phyloP scores from a whole-genome alignment of 2,329 filamentous ascomycete species.

The Lizonia empirigonia region DNA sequence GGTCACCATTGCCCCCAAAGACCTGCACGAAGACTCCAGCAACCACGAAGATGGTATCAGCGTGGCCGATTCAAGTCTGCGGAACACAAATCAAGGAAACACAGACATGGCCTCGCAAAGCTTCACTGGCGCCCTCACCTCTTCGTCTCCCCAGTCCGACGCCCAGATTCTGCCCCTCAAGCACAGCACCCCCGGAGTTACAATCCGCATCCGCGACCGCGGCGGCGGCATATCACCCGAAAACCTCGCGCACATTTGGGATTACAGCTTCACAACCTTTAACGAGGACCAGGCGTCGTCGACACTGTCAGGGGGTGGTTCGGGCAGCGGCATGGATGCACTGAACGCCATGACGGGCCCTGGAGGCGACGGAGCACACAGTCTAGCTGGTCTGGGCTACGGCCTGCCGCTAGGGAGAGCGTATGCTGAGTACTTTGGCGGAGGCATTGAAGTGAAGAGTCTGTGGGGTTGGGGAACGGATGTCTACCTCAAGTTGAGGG shows the following conservation, averaged over 20 bases:
- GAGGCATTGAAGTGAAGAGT: slow-evolving; percentile 93
- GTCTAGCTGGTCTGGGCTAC: slow-evolving; percentile 86
- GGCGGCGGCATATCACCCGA: slow-evolving; percentile 90
- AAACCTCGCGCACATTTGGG: slow-evolving; percentile 87
- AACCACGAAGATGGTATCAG: slow-evolving; percentile 7
- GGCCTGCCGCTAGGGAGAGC: slow-evolving; percentile 87
- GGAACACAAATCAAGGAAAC: slow-evolving; percentile 41
- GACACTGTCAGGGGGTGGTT: slow-evolving; percentile 52
- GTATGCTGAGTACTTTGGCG: slow-evolving; percentile 98
- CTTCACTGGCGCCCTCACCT: slow-evolving; percentile 34
- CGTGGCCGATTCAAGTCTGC: not conserved
- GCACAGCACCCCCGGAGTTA: slow-evolving; percentile 75
- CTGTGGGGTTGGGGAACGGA: slow-evolving; percentile 88
- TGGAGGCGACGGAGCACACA: slow-evolving; percentile 76
- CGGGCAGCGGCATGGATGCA: slow-evolving; percentile 61
- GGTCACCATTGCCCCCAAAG: slow-evolving; percentile 79
- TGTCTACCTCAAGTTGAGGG: slow-evolving; percentile 67
- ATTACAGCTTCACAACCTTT: slow-evolving; percentile 97
- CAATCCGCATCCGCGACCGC: slow-evolving; percentile 93
- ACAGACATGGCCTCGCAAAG: slow-evolving; percentile 37
- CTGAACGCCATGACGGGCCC: slow-evolving; percentile 76
- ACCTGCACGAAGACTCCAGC: slow-evolving; percentile 12
- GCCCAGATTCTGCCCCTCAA: slow-evolving; percentile 53
- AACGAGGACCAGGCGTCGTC: slow-evolving; percentile 64
- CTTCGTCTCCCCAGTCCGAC: slow-evolving; percentile 30